Conservation (phyloP, 2,329 filamentous ascomycete genomes). For the Colletotrichum neosansevieriae region DNA sequence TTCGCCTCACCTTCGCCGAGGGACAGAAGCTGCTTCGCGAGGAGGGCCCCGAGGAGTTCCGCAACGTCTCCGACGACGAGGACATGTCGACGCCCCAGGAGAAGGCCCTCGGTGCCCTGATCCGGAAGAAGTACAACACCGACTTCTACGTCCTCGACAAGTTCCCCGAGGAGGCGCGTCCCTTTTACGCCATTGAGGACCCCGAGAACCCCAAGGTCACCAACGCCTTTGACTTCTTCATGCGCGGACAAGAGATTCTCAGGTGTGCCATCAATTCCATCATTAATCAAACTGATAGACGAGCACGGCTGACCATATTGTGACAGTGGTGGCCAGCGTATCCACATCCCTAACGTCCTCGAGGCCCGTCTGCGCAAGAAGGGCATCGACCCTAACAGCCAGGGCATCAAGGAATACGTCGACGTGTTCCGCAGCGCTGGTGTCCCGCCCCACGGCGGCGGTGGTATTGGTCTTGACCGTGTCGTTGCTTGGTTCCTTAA, state of each 20-base stretch:
- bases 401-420: constrained; percentile 90
- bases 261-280: constrained; percentile 48
- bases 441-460: constrained; percentile 90
- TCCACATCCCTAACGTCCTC: constrained; percentile 80
- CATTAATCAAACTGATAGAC: too few relatives aligned
- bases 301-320: too few relatives aligned
- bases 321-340: constrained; percentile 78
- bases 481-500: constrained; percentile 77
- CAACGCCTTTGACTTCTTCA: constrained; percentile 84
- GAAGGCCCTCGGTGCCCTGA: constrained; percentile 87
- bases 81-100: constrained; percentile 86
- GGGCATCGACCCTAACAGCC: constrained; percentile 81
- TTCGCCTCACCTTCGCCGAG: constrained; percentile 82
- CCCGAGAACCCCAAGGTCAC: constrained; percentile 73
- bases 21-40: constrained; percentile 82
- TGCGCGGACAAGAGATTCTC: constrained; percentile 92
- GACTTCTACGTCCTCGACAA: constrained; percentile 99
- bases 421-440: constrained; percentile 84
- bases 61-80: constrained; percentile 79
- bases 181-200: constrained; percentile 92
- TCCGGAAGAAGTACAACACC: constrained; percentile 89
- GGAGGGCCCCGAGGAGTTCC: constrained; percentile 75
- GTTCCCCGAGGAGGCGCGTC: constrained; percentile 88
- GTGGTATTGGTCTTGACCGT: constrained; percentile 89
- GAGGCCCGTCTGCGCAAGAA: constrained; percentile 81